phyloP scores from a whole-genome alignment of 306 rosid genomes.

The Cucurbita pepo region DNA sequence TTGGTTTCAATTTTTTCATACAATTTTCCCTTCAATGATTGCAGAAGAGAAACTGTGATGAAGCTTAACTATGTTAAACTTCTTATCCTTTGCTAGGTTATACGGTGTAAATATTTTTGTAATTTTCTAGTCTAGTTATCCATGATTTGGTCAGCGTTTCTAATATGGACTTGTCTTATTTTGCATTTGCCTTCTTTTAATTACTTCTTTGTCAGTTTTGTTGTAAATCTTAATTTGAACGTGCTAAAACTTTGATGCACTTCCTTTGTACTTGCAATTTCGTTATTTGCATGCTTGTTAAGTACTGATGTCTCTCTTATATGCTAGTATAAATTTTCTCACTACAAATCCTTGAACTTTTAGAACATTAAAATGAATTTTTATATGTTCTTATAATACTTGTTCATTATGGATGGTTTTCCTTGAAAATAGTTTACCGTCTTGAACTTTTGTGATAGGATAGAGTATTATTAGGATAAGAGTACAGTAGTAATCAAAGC shows the following conservation, averaged over 20 bases:
- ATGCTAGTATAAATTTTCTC: background rate
- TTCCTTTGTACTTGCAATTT: background rate
- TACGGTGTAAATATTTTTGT: background rate
- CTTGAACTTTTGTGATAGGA: background rate
- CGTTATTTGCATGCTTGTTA: background rate
- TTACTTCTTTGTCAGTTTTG: background rate
- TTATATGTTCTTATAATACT: background rate
- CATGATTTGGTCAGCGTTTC: background rate
- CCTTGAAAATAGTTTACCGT: background rate
- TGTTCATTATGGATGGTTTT: background rate
- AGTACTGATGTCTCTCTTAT: background rate
- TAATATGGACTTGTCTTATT: background rate
- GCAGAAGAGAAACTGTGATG: background rate
- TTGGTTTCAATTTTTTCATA: background rate
- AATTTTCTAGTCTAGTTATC: background rate
- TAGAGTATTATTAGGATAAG: background rate
- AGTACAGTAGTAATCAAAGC: background rate
- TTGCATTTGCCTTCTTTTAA: background rate
- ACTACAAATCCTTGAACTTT: background rate
- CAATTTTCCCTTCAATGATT: background rate
- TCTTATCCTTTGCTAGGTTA: background rate
- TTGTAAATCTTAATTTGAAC: background rate
- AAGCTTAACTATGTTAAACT: background rate
- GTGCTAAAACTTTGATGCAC: background rate
- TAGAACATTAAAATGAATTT: background rate